phyloP scores from a whole-genome alignment of 768 basidiomycete species.

The Hortiboletus campestris region DNA sequence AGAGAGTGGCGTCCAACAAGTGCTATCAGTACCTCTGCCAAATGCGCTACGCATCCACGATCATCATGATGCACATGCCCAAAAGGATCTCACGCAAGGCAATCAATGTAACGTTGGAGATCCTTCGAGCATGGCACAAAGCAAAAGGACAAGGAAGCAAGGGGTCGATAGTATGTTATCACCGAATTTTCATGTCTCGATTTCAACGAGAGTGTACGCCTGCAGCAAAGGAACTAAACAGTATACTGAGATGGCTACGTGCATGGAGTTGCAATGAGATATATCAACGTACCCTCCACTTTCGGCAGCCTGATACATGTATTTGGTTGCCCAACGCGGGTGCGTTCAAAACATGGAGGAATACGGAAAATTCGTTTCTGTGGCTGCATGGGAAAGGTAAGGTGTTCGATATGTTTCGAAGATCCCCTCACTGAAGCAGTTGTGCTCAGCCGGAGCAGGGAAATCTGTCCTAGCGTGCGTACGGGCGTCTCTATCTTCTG shows the following conservation, averaged over 20 bases:
- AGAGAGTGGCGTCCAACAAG: not conserved
- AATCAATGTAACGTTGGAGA: no score
- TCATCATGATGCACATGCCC: no score
- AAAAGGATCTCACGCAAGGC: no score
- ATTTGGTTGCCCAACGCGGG: conserved; percentile 6
- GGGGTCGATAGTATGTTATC: not conserved
- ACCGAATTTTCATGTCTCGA: not conserved
- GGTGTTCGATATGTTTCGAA: not conserved
- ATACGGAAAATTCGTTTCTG: not conserved
- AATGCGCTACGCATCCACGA: not conserved
- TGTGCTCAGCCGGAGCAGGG: conserved; percentile 10
- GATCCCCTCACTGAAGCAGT: not conserved
- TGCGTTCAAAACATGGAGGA: conserved; percentile 5
- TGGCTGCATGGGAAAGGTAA: conserved; percentile 19
- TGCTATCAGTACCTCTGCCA: no score
- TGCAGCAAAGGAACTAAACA: not conserved
- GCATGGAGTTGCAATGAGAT: conserved; percentile 4
- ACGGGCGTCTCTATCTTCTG: fast-evolving
- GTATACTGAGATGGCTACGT: conserved; percentile 1
- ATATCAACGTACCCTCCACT: not conserved
- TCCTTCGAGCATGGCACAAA: not conserved
- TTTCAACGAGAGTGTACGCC: not conserved
- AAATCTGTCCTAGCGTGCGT: conserved; percentile 18
- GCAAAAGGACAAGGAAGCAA: not conserved
- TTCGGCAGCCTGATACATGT: conserved; percentile 10